A percentile compares a stretch with the other conserved stretches of the same genome.
Evolutionary conservation across 1,139 yeast species (phyloP).

Genomic region (Debaryomyces fabryi): DNA sequence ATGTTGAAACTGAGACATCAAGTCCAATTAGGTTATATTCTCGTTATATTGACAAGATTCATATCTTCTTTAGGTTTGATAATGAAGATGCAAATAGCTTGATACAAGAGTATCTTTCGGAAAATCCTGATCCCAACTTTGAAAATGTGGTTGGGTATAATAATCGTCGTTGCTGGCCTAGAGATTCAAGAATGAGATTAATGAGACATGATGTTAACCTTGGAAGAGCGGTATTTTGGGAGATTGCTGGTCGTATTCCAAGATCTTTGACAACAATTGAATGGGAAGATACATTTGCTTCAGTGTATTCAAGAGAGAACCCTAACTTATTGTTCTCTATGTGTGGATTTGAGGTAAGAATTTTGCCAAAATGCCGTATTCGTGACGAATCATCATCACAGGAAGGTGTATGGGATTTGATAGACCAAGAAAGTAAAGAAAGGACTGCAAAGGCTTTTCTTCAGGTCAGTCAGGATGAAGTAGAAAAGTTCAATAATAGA

Average conservation of each 20-base stretch:
- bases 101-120: constrained; percentile 73
- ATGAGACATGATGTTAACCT: constrained; percentile 90
- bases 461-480: constrained; percentile 80
- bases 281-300: constrained; percentile 83
- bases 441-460: constrained; percentile 88
- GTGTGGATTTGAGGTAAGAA: constrained; percentile 94
- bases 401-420: constrained; percentile 93
- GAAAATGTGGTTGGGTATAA: constrained; percentile 87
- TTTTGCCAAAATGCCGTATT: constrained; percentile 72
- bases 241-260: constrained; percentile 78
- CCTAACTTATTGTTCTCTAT: constrained; percentile 85
- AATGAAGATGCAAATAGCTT: constrained; percentile 75
- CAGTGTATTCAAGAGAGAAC: constrained; percentile 89
- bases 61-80: constrained; percentile 75
- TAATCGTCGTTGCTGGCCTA: constrained; percentile 93
- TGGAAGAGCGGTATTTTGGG: constrained; percentile 94
- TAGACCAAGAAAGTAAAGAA: constrained; percentile 72
- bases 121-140: constrained; percentile 90
- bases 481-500: constrained; percentile 78
- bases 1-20: constrained; percentile 56
- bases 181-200: constrained; percentile 86
- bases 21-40: constrained; percentile 80
- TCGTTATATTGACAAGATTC: constrained; percentile 81
- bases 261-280: constrained; percentile 67
- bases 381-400: constrained; percentile 48